Conservation (phyloP, 352 stramenopile species). For the Phytophthora fragariaefolia region DNA sequence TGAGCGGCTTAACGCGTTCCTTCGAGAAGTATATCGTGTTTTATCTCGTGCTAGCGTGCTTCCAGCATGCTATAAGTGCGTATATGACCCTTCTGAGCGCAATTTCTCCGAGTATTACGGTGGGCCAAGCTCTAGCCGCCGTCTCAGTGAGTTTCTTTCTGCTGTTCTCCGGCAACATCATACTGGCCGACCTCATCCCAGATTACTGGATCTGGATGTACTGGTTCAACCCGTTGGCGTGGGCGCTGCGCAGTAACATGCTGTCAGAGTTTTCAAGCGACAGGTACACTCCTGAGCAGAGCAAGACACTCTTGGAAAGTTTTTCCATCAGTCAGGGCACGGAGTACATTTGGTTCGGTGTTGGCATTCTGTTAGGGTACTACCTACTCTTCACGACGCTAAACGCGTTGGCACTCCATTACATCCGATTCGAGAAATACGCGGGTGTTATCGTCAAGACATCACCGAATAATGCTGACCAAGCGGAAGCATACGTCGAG, state of each 20-base stretch:
- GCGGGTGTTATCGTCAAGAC: slow-evolving; percentile 34
- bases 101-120: slow-evolving; percentile 60
- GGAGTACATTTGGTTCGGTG: slow-evolving; percentile 34
- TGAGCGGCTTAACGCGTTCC: slow-evolving; percentile 76
- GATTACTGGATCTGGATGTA: slow-evolving; percentile 85
- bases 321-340: slow-evolving; percentile 52
- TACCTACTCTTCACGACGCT: background rate
- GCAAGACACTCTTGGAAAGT: slow-evolving; percentile 33
- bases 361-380: background rate
- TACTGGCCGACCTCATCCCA: slow-evolving; percentile 66
- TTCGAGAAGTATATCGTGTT: slow-evolving; percentile 83
- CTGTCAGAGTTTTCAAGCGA: slow-evolving; percentile 65
- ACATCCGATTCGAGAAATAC: slow-evolving; percentile 1
- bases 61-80: slow-evolving; percentile 72
- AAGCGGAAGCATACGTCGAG: slow-evolving; percentile 43
- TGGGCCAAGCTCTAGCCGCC: slow-evolving; percentile 50
- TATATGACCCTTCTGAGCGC: slow-evolving; percentile 73
- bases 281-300: slow-evolving; percentile 37
- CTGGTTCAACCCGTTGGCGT: slow-evolving; percentile 72
- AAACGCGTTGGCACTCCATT: background rate
- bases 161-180: slow-evolving; percentile 79
- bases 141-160: slow-evolving; percentile 72
- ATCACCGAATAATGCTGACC: slow-evolving; percentile 27
- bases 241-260: slow-evolving; percentile 65
- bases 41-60: slow-evolving; percentile 74